A percentile compares a stretch with the other conserved stretches of the same genome.
These are phyloP conservation scores for Jacaranda mimosifolia DNA, from an alignment of 257 asterid genomes.

Conservation along the genomic window DNA sequence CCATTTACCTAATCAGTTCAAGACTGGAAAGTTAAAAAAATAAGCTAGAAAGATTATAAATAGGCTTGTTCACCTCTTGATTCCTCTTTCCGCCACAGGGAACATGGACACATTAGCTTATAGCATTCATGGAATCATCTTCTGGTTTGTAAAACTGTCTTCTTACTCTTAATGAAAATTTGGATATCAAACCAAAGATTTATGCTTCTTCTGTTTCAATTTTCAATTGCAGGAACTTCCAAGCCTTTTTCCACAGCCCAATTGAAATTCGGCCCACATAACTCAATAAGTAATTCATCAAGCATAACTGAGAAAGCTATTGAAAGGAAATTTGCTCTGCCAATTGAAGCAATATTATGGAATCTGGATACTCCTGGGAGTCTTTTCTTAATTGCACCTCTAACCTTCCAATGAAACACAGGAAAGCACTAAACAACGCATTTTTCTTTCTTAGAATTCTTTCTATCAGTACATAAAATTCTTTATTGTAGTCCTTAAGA, in stretches of 20 bases:
- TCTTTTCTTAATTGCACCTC: background rate
- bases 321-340: too few species aligned
- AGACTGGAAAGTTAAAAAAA: background rate
- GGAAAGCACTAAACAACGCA: background rate
- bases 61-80: background rate
- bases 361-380: too few species aligned
- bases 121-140: background rate
- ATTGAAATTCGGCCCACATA: background rate
- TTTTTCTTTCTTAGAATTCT: background rate
- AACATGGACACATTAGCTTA: background rate
- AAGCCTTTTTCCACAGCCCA: background rate
- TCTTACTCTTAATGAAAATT: background rate
- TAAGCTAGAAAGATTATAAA: background rate
- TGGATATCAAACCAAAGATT: background rate
- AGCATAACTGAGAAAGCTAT: too few species aligned
- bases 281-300: background rate
- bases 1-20: background rate
- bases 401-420: background rate
- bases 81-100: background rate
- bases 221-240: background rate
- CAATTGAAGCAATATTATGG: too few species aligned
- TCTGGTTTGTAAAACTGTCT: background rate
- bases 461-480: background rate
- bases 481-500: background rate
- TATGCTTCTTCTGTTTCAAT: background rate